These are phyloP conservation scores for Rhizoclosmatium sp. DNA, from an alignment of 192 early-diverging fungal genomes.

Conservation along the genomic window DNA sequence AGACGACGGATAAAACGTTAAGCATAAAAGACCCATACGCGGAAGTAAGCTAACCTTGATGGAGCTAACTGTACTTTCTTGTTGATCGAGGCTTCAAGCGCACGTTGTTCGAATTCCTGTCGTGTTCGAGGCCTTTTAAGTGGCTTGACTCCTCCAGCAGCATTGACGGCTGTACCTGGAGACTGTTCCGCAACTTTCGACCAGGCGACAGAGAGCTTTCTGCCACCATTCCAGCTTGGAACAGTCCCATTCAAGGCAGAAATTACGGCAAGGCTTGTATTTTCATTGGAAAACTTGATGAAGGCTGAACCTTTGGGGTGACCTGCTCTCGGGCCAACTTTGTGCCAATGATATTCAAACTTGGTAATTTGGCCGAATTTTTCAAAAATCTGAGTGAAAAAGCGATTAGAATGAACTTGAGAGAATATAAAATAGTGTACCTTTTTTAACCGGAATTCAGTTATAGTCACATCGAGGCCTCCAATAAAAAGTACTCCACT, in stretches of 20 bases:
- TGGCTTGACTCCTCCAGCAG: neutral
- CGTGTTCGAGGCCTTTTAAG: slow-evolving; percentile 16
- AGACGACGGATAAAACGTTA: neutral
- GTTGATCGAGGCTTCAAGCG: slow-evolving; percentile 11
- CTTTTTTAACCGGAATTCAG: slow-evolving; percentile 33
- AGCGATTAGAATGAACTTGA: neutral
- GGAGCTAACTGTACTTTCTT: slow-evolving; percentile 14
- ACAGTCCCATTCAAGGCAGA: slow-evolving; percentile 13
- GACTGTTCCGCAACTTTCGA: neutral
- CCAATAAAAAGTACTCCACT: slow-evolving; percentile 23
- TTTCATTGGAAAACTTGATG: slow-evolving; percentile 14
- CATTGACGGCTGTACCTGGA: no score
- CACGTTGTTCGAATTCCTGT: slow-evolving; percentile 19
- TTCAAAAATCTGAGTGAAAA: slow-evolving; percentile 11
- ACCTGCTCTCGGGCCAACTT: slow-evolving; percentile 4
- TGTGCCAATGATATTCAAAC: slow-evolving; percentile 32
- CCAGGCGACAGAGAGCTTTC: slow-evolving; percentile 25
- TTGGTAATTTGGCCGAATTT: slow-evolving; percentile 20
- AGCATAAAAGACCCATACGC: no score
- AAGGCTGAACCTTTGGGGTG: slow-evolving; percentile 33
- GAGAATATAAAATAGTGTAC: neutral
- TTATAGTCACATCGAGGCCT: slow-evolving; percentile 19
- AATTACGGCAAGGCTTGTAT: neutral
- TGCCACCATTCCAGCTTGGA: slow-evolving; percentile 21
- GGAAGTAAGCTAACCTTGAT: neutral